Evolutionary conservation across 805 yeast genomes (phyloP).

Genomic region (Ogataea naganishii): DNA sequence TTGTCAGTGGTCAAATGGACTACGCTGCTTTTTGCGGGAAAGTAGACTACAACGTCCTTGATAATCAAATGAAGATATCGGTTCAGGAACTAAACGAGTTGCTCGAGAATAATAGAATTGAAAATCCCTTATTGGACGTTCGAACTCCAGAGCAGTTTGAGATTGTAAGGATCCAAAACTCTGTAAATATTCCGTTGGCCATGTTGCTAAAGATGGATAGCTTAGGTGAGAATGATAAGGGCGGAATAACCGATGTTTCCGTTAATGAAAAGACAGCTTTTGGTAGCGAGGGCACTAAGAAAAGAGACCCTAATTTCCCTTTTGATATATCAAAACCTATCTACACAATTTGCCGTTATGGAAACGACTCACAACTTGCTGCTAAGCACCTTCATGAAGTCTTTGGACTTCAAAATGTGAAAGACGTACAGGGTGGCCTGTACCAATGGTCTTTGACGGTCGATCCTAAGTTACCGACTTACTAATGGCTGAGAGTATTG

Average conservation of each 20-base stretch:
- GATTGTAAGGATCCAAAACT: constrained; percentile 50
- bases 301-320: too few species aligned
- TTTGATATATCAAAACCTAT: constrained; percentile 18
- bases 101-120: constrained; percentile 8
- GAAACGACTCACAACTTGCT: constrained; percentile 86
- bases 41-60: constrained; percentile 35
- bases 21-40: constrained; percentile 74
- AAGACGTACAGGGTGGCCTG: constrained; percentile 76
- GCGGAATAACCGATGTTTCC: constrained; percentile 5
- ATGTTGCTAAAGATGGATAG: constrained; percentile 28
- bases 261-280: too few species aligned
- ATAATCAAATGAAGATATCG: constrained; percentile 36
- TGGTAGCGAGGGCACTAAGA: not conserved
- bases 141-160: constrained; percentile 71
- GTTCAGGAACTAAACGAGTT: constrained; percentile 24
- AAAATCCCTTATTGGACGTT: constrained; percentile 48
- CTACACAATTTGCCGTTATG: constrained; percentile 73
- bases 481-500: too few species aligned
- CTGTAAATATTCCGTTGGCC: constrained; percentile 58
- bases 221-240: constrained; percentile 15
- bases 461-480: constrained; percentile 55
- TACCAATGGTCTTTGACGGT: constrained; percentile 54
- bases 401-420: constrained; percentile 39
- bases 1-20: constrained; percentile 41
- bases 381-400: constrained; percentile 44